phyloP scores from a whole-genome alignment of 176 grass and related monocot genomes.

The Eremochloa ophiuroides region DNA sequence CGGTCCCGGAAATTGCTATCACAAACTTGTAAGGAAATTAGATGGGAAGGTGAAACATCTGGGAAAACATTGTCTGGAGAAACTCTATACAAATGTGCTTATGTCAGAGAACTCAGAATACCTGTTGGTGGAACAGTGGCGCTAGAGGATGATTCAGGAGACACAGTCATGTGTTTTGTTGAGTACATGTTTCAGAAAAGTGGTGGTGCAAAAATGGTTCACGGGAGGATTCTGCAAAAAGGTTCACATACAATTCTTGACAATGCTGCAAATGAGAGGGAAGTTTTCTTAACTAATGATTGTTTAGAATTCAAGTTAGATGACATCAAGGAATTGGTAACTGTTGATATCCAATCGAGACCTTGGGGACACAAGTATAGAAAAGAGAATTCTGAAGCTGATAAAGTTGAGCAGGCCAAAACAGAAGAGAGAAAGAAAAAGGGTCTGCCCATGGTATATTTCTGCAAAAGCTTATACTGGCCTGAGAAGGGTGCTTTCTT shows the following conservation, averaged over 20 bases:
- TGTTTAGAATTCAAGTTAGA: slow-evolving; percentile 88
- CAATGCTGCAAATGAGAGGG: slow-evolving; percentile 96
- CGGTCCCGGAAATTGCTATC: slow-evolving; percentile 45
- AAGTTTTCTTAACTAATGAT: slow-evolving; percentile 82
- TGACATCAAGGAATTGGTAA: slow-evolving; percentile 67
- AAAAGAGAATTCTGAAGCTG: slow-evolving; percentile 72
- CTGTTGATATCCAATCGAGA: slow-evolving; percentile 66
- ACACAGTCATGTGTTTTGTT: slow-evolving; percentile 63
- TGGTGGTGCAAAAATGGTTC: slow-evolving; percentile 70
- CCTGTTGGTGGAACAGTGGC: slow-evolving; percentile 43
- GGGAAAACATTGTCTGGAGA: slow-evolving; percentile 61
- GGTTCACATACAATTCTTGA: slow-evolving; percentile 81
- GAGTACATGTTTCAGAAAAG: slow-evolving; percentile 90
- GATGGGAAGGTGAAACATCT: slow-evolving; percentile 57
- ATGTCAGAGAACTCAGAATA: slow-evolving; percentile 57
- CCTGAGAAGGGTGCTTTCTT: slow-evolving; percentile 92
- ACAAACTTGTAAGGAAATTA: slow-evolving; percentile 51
- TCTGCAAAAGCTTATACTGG: slow-evolving; percentile 87
- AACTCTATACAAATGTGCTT: slow-evolving; percentile 49
- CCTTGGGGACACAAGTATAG: slow-evolving; percentile 89
- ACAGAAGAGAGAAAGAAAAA: slow-evolving; percentile 89
- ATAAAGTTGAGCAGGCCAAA: slow-evolving; percentile 60
- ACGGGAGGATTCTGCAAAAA: slow-evolving; percentile 73
- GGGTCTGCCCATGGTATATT: slow-evolving; percentile 71
- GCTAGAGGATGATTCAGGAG: slow-evolving; percentile 73